phyloP scores from a whole-genome alignment of 345 rosid species.

The Salix udensis region DNA sequence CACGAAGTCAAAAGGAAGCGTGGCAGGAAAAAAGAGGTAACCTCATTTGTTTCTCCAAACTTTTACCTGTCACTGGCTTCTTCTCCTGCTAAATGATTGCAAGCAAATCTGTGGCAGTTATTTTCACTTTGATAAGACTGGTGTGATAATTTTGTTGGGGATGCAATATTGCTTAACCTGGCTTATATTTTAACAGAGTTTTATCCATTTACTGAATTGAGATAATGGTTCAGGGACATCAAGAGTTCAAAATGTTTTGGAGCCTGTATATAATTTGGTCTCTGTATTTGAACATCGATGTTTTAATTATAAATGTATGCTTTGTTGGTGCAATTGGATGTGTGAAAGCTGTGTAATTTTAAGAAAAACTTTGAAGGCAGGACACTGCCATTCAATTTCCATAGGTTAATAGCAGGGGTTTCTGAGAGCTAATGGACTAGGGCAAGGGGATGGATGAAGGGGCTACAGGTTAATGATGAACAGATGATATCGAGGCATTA shows the following conservation, averaged over 20 bases:
- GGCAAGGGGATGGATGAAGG: neutral
- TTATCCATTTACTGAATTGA: neutral
- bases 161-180: neutral
- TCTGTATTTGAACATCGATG: neutral
- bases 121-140: neutral
- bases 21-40: conserved; percentile 78
- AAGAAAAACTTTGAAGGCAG: neutral
- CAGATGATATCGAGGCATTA: neutral
- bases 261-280: neutral
- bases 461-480: neutral
- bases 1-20: conserved; percentile 85
- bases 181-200: neutral
- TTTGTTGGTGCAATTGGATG: neutral
- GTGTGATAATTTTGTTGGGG: neutral
- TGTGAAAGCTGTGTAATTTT: neutral
- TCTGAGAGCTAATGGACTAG: neutral
- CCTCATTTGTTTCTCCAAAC: neutral
- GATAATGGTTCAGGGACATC: neutral
- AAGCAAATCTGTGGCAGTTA: neutral
- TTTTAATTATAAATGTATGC: neutral
- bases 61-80: neutral
- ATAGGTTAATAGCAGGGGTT: neutral
- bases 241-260: neutral
- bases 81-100: neutral
- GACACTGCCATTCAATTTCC: neutral